Conservation (phyloP, 257 asterid species). For the Ocimum tenuiflorum region DNA sequence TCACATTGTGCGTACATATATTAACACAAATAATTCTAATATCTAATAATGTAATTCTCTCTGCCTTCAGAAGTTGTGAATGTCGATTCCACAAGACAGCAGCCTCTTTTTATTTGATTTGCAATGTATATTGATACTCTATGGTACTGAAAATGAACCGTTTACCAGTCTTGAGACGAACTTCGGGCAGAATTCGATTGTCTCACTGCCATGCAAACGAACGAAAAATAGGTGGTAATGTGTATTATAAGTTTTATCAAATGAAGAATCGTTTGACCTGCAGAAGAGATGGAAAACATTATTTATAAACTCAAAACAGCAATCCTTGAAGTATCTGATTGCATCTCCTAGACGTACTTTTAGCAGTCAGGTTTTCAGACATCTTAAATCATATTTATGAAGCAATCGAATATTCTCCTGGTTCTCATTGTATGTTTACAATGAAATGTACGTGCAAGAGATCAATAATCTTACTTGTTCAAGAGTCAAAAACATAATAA, state of each 20-base stretch:
- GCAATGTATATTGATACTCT: background rate
- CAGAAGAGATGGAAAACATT: slow-evolving; percentile 13
- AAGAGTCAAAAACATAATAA: slow-evolving; percentile 70
- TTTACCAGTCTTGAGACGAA: slow-evolving; percentile 14
- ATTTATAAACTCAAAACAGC: background rate
- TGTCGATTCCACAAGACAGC: background rate
- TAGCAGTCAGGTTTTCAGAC: too few relatives aligned
- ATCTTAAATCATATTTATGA: too few relatives aligned
- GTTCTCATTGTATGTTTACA: background rate
- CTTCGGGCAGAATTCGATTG: background rate
- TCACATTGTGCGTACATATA: slow-evolving; percentile 12
- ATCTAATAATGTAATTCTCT: background rate
- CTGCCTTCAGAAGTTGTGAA: slow-evolving; percentile 11
- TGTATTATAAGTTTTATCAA: slow-evolving; percentile 20
- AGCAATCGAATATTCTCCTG: background rate
- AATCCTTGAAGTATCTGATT: background rate
- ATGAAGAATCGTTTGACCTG: slow-evolving; percentile 53
- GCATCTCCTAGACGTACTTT: too few relatives aligned
- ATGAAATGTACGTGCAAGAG: background rate
- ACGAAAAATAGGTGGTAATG: background rate
- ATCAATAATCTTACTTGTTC: slow-evolving; percentile 57
- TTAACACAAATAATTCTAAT: slow-evolving; percentile 5
- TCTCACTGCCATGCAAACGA: slow-evolving; percentile 1
- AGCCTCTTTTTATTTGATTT: slow-evolving; percentile 1
- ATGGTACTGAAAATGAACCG: background rate